These are phyloP conservation scores for Spraguea lophii DNA, from an alignment of 371 early-diverging fungal species.

Conservation along the genomic window DNA sequence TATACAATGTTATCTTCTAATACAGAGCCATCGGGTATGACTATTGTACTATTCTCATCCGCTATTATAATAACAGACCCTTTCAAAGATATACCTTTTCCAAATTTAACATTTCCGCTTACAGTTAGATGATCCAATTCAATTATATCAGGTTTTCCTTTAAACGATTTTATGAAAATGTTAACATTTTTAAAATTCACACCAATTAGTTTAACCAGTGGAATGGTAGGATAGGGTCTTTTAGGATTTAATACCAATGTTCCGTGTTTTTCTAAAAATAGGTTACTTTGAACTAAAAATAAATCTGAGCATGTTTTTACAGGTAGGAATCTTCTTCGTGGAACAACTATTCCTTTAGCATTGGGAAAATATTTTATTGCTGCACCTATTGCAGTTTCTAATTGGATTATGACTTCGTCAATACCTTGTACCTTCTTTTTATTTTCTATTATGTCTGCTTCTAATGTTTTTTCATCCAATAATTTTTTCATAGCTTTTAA, in stretches of 20 bases:
- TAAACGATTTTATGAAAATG: slow-evolving; percentile 60
- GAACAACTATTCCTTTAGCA: slow-evolving; percentile 88
- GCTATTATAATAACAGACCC: slow-evolving; percentile 97
- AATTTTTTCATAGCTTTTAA: slow-evolving; percentile 78
- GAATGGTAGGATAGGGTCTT: slow-evolving; percentile 69
- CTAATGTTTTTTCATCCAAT: slow-evolving; percentile 57
- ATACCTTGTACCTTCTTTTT: slow-evolving; percentile 50
- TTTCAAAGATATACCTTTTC: slow-evolving; percentile 64
- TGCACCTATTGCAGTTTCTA: slow-evolving; percentile 96
- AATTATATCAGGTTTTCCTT: slow-evolving; percentile 72
- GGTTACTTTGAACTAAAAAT: slow-evolving; percentile 78
- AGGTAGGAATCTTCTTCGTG: slow-evolving; percentile 85
- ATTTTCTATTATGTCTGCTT: slow-evolving; percentile 89
- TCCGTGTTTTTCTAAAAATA: slow-evolving; percentile 75
- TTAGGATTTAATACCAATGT: slow-evolving; percentile 67
- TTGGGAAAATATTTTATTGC: slow-evolving; percentile 89
- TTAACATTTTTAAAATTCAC: slow-evolving; percentile 78
- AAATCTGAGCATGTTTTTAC: slow-evolving; percentile 93
- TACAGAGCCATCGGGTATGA: slow-evolving; percentile 88
- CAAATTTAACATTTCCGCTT: slow-evolving; percentile 87
- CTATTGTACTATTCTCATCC: slow-evolving; percentile 72
- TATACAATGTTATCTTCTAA: slow-evolving; percentile 89
- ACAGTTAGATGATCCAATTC: slow-evolving; percentile 91
- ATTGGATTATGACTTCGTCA: slow-evolving; percentile 82
- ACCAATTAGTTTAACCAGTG: slow-evolving; percentile 71